Conservation (phyloP, 306 rosid genomes). For the Vigna radiata region DNA sequence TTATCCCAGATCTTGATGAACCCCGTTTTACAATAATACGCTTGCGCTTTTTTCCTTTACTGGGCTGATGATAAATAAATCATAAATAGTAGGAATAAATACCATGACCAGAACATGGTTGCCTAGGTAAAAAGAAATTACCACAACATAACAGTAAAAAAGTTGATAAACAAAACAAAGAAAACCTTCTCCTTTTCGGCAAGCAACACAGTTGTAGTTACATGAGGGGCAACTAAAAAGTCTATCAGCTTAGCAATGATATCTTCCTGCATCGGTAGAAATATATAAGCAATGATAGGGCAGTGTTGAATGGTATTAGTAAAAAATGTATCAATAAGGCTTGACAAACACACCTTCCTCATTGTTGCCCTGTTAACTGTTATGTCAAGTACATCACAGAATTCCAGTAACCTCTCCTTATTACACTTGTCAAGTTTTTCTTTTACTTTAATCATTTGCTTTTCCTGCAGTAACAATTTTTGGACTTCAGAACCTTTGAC, state of each 20-base stretch:
- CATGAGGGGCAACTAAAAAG: slow-evolving; percentile 85
- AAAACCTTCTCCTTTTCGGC: slow-evolving; percentile 85
- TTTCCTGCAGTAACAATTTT: slow-evolving; percentile 67
- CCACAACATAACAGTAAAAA: slow-evolving; percentile 2
- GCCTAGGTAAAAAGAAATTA: not conserved
- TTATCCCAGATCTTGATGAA: slow-evolving; percentile 63
- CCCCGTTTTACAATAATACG: slow-evolving; percentile 59
- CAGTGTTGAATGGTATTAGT: slow-evolving; percentile 11
- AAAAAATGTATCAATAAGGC: slow-evolving; percentile 27
- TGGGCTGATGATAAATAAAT: slow-evolving; percentile 57
- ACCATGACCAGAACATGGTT: not conserved
- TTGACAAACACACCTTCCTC: slow-evolving; percentile 72
- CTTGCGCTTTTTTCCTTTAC: slow-evolving; percentile 77
- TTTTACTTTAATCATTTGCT: slow-evolving; percentile 83
- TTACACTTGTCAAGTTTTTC: slow-evolving; percentile 90
- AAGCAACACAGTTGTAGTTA: slow-evolving; percentile 71
- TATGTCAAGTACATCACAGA: slow-evolving; percentile 83
- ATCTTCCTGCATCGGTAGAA: slow-evolving; percentile 74
- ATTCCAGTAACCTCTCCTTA: slow-evolving; percentile 89
- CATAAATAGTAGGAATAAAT: slow-evolving; percentile 40
- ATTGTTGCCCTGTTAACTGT: slow-evolving; percentile 68
- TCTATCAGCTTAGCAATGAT: slow-evolving; percentile 75
- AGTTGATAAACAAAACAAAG: slow-evolving; percentile 15
- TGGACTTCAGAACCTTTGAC: slow-evolving; percentile 33
- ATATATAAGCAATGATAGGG: slow-evolving; percentile 35